phyloP scores from a whole-genome alignment of 768 basidiomycete genomes.

The Auricularia sp. region DNA sequence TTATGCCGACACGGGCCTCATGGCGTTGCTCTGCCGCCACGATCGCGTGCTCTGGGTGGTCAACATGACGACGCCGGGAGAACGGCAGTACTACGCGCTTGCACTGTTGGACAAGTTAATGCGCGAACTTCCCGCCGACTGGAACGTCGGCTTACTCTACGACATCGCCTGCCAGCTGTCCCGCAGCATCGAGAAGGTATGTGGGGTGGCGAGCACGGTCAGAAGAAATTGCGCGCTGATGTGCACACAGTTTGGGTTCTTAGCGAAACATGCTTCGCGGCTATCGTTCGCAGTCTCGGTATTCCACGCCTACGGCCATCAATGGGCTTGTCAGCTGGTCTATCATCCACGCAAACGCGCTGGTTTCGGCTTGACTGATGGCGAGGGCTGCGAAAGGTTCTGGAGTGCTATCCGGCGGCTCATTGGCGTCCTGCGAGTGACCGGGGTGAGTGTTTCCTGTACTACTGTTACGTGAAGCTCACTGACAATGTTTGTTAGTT shows the following conservation, averaged over 20 bases:
- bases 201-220: background rate
- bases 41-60: slow-evolving; percentile 5
- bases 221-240: too few species aligned
- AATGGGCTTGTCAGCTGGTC: slow-evolving; percentile 7
- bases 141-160: slow-evolving; percentile 26
- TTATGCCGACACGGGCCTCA: slow-evolving; percentile 9
- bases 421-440: slow-evolving; percentile 2
- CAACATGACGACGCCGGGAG: slow-evolving; percentile 8
- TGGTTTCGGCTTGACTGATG: slow-evolving; percentile 5
- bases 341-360: slow-evolving; percentile 2
- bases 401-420: slow-evolving; percentile 5
- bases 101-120: background rate
- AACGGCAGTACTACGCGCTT: slow-evolving; percentile 8
- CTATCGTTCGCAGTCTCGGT: slow-evolving; percentile 24
- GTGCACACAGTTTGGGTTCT: slow-evolving; percentile 4
- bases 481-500: background rate
- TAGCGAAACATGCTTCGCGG: slow-evolving; percentile 9
- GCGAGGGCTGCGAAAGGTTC: slow-evolving; percentile 9
- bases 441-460: slow-evolving; percentile 5
- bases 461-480: too few species aligned
- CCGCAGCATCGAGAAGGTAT: slow-evolving; percentile 11
- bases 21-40: slow-evolving; percentile 7
- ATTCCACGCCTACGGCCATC: slow-evolving; percentile 21
- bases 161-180: slow-evolving; percentile 28
- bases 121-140: slow-evolving; percentile 9